Evolutionary conservation across 2,329 filamentous ascomycete genomes (phyloP).

Genomic region (Immersiporthe knoxdaviesiana): DNA sequence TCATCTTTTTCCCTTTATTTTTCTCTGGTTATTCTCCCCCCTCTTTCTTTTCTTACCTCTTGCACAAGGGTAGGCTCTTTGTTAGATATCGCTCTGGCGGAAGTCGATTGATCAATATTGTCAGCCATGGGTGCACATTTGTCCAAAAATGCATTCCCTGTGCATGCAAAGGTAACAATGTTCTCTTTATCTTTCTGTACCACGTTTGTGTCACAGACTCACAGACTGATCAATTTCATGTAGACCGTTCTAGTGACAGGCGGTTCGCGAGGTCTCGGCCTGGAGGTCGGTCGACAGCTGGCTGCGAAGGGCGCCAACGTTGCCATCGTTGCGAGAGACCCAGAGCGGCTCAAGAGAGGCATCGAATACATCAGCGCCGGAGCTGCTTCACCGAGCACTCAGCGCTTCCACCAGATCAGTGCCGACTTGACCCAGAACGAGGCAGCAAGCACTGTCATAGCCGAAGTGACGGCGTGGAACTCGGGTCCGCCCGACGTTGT

Average conservation of each 20-base stretch:
- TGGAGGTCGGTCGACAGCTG: slow-evolving; percentile 72
- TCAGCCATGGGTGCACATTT: neutral
- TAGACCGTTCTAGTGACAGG: slow-evolving; percentile 90
- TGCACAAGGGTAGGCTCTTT: neutral
- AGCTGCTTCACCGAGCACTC: slow-evolving; percentile 46
- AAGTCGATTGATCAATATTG: neutral
- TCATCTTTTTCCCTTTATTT: neutral
- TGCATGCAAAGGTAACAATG: slow-evolving; percentile 15
- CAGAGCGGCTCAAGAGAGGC: slow-evolving; percentile 72
- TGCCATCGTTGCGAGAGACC: slow-evolving; percentile 80
- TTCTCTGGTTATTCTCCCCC: too few relatives aligned
- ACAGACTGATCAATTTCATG: slow-evolving; percentile 13
- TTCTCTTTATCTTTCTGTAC: too few relatives aligned
- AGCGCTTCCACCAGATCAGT: slow-evolving; percentile 67
- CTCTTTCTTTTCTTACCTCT: too few relatives aligned
- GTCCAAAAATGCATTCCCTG: slow-evolving; percentile 17
- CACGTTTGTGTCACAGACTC: slow-evolving; percentile 1
- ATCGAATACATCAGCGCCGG: slow-evolving; percentile 42
- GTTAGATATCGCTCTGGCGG: neutral
- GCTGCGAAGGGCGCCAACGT: slow-evolving; percentile 84
- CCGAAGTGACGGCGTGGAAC: slow-evolving; percentile 66
- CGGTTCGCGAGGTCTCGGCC: slow-evolving; percentile 90
- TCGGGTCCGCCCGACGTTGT: slow-evolving; percentile 64
- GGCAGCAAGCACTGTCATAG: slow-evolving; percentile 61
- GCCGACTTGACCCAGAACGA: slow-evolving; percentile 63